Evolutionary conservation across 176 grass and related monocot genomes (phyloP).

Genomic region (Poa pratensis): DNA sequence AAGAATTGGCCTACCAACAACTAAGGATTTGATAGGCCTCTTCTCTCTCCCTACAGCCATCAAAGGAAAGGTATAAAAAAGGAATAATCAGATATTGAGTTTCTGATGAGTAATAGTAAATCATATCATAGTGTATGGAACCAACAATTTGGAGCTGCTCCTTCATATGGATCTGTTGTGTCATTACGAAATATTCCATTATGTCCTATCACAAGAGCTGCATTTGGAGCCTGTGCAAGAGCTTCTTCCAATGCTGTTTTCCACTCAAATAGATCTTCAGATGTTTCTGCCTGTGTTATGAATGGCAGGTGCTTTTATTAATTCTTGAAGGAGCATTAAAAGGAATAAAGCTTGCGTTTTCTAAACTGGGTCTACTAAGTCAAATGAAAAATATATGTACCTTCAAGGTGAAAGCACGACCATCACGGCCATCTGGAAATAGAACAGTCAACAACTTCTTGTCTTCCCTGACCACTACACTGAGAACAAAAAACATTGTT

Average conservation of each 20-base stretch:
- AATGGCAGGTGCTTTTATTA: constrained; percentile 7
- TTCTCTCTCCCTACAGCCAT: constrained; percentile 87
- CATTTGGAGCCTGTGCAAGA: constrained; percentile 97
- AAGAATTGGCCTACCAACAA: constrained; percentile 96
- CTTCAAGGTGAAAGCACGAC: constrained; percentile 99
- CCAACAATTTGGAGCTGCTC: constrained; percentile 82
- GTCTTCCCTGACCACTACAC: constrained; percentile 98
- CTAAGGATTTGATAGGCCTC: constrained; percentile 79
- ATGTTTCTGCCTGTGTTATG: constrained; percentile 76
- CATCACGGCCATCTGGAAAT: constrained; percentile 97
- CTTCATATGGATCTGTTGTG: constrained; percentile 86
- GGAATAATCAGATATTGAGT: constrained; percentile 20
- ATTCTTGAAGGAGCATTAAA: constrained; percentile 19
- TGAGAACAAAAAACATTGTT: constrained; percentile 49
- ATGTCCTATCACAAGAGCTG: constrained; percentile 98
- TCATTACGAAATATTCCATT: constrained; percentile 98
- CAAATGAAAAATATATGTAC: constrained; percentile 46
- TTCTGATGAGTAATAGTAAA: not conserved
- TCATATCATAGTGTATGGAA: constrained; percentile 41
- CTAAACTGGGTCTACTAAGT: constrained; percentile 15
- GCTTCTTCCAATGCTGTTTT: constrained; percentile 97
- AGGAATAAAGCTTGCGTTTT: constrained; percentile 36
- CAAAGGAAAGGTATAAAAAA: constrained; percentile 34
- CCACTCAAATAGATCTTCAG: constrained; percentile 97
- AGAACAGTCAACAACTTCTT: constrained; percentile 95